Percentiles rank a stretch among this genome's conserved stretches.
These are phyloP conservation scores for Prosopis cineraria DNA, from an alignment of 306 rosid genomes.

Conservation along the genomic window DNA sequence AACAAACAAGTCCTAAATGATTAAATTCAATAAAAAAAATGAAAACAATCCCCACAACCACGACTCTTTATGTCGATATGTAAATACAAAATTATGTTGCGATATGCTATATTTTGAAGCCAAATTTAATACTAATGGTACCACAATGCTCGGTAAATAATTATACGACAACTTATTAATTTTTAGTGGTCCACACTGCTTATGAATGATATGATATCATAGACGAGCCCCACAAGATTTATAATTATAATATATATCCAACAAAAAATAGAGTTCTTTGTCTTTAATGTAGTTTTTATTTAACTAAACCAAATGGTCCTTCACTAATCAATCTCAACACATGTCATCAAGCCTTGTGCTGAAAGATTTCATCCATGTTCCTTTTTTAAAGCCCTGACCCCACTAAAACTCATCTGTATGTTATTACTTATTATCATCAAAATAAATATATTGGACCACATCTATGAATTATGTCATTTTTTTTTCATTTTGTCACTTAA, in stretches of 20 bases:
- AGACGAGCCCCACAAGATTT: too few species aligned
- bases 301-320: too few species aligned
- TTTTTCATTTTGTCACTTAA: background rate
- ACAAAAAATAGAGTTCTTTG: too few species aligned
- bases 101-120: too few species aligned
- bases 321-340: background rate
- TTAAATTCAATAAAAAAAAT: too few species aligned
- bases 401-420: background rate
- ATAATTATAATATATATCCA: too few species aligned
- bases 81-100: background rate
- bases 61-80: background rate
- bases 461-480: background rate
- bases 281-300: too few species aligned
- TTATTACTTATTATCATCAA: background rate
- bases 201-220: too few species aligned
- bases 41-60: too few species aligned
- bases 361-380: too few species aligned
- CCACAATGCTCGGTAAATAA: conserved; percentile 14
- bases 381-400: background rate
- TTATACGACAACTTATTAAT: conserved; percentile 24
- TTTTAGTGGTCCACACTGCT: conserved; percentile 13
- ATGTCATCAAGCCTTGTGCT: too few species aligned
- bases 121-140: background rate
- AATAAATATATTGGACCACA: background rate
- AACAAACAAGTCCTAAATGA: too few species aligned